These are phyloP conservation scores for Xanthoconium purpureum DNA, from an alignment of 768 basidiomycete genomes.

Conservation along the genomic window DNA sequence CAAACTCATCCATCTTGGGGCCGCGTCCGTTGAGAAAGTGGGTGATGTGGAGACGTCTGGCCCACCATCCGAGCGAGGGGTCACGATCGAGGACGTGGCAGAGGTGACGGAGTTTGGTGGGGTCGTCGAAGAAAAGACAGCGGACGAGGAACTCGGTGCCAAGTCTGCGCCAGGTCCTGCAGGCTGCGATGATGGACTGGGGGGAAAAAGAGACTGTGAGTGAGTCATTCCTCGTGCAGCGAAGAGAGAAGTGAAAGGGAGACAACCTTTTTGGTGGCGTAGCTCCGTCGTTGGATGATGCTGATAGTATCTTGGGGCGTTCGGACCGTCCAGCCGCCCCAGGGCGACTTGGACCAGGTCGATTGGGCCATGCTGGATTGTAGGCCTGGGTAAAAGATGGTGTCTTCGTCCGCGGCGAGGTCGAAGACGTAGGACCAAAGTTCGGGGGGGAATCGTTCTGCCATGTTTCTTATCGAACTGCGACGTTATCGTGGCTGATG, in stretches of 20 bases:
- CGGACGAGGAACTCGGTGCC: slow-evolving; percentile 67
- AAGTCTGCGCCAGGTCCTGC: slow-evolving; percentile 57
- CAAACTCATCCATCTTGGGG: slow-evolving; percentile 46
- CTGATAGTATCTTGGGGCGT: slow-evolving; percentile 59
- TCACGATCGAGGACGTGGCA: slow-evolving; percentile 50
- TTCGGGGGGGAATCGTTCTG: slow-evolving; percentile 57
- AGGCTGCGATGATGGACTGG: slow-evolving; percentile 72
- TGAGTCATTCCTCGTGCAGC: too few relatives aligned
- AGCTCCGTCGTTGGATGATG: slow-evolving; percentile 56
- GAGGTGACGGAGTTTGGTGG: slow-evolving; percentile 50
- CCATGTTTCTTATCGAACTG: slow-evolving; percentile 14
- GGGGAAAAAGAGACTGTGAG: neutral
- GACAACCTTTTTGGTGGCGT: slow-evolving; percentile 62
- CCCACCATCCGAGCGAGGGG: slow-evolving; percentile 65
- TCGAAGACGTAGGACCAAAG: slow-evolving; percentile 70
- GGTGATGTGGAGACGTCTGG: slow-evolving; percentile 65
- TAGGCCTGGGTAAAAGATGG: slow-evolving; percentile 58
- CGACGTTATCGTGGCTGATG: neutral
- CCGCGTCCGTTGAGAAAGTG: slow-evolving; percentile 44
- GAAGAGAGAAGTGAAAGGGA: neutral
- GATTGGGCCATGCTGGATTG: slow-evolving; percentile 63
- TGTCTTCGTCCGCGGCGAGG: slow-evolving; percentile 66
- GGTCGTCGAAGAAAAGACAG: slow-evolving; percentile 64
- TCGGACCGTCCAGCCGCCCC: slow-evolving; percentile 51
- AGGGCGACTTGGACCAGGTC: slow-evolving; percentile 57